These are phyloP conservation scores for Vigna reflexopilosa DNA, from an alignment of 306 rosid species.

Conservation along the genomic window DNA sequence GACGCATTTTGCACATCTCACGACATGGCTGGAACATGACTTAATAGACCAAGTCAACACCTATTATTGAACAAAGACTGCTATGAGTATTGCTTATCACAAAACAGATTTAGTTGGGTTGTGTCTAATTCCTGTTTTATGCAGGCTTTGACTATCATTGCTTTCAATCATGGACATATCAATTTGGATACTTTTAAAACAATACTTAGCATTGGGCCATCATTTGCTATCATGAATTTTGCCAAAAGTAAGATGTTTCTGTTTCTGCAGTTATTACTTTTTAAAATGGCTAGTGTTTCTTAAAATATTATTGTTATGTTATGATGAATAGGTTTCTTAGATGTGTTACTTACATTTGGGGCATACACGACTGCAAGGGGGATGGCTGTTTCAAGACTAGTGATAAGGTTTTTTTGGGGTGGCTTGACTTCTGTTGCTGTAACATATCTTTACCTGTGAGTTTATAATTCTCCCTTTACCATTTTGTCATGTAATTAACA, in stretches of 20 bases:
- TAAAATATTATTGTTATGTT: slow-evolving; percentile 24
- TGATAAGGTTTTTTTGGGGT: slow-evolving; percentile 92
- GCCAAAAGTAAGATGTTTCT: slow-evolving; percentile 67
- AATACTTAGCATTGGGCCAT: slow-evolving; percentile 88
- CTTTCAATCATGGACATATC: slow-evolving; percentile 65
- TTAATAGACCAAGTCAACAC: background rate
- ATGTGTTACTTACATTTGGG: slow-evolving; percentile 93
- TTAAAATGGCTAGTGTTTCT: slow-evolving; percentile 28
- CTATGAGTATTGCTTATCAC: background rate
- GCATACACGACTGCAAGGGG: slow-evolving; percentile 94
- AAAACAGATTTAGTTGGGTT: background rate
- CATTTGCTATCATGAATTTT: slow-evolving; percentile 87
- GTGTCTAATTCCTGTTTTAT: slow-evolving; percentile 43
- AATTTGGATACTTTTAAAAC: slow-evolving; percentile 73
- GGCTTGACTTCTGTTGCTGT: slow-evolving; percentile 77
- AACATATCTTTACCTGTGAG: slow-evolving; percentile 86
- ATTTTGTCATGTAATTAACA: slow-evolving; percentile 18
- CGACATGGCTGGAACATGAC: background rate
- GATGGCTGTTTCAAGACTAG: slow-evolving; percentile 96
- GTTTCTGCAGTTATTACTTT: slow-evolving; percentile 34
- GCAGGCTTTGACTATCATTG: slow-evolving; percentile 87
- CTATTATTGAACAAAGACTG: too few species aligned
- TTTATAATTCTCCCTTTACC: slow-evolving; percentile 27
- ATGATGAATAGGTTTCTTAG: slow-evolving; percentile 69
- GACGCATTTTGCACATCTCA: background rate